A percentile compares a stretch with the other conserved stretches of the same genome.
Evolutionary conservation across 208 protist genomes (phyloP).

Genomic region (Acanthamoeba rhysodes): DNA sequence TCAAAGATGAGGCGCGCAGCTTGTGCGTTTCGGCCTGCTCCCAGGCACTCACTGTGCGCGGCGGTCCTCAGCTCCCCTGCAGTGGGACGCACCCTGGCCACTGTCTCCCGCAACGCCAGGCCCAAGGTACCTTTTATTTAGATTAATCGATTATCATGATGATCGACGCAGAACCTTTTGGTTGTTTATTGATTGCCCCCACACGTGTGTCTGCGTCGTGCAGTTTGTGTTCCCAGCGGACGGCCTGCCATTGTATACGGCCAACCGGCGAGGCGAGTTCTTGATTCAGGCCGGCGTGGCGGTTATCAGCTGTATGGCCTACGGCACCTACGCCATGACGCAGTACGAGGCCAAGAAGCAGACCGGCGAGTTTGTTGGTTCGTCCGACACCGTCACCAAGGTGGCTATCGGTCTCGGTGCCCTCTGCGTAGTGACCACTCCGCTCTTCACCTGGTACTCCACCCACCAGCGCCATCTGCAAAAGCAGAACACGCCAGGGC

Average conservation of each 20-base stretch:
- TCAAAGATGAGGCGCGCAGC: background rate
- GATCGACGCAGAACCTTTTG: background rate
- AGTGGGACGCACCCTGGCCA: background rate
- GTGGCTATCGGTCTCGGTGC: background rate
- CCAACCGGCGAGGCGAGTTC: slow-evolving; percentile 9
- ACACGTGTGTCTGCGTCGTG: background rate
- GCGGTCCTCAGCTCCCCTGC: background rate
- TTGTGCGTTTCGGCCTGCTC: background rate
- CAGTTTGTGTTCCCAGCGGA: slow-evolving; percentile 21
- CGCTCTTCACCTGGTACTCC: background rate
- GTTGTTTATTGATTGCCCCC: background rate
- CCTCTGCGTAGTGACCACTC: background rate
- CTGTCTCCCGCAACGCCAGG: background rate
- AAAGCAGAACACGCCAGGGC: background rate
- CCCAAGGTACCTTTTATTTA: background rate
- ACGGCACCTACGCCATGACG: slow-evolving; percentile 9
- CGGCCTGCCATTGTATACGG: background rate
- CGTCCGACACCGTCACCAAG: background rate
- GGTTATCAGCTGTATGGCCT: background rate
- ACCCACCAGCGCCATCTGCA: too few relatives aligned
- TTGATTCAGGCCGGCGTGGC: background rate
- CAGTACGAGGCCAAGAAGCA: slow-evolving; percentile 30
- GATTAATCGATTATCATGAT: background rate
- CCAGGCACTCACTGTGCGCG: background rate
- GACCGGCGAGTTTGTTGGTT: background rate